A percentile compares a stretch with the other conserved stretches of the same genome.
These are phyloP conservation scores for Colletotrichum sp. DNA, from an alignment of 2,329 filamentous ascomycete species.

Conservation along the genomic window DNA sequence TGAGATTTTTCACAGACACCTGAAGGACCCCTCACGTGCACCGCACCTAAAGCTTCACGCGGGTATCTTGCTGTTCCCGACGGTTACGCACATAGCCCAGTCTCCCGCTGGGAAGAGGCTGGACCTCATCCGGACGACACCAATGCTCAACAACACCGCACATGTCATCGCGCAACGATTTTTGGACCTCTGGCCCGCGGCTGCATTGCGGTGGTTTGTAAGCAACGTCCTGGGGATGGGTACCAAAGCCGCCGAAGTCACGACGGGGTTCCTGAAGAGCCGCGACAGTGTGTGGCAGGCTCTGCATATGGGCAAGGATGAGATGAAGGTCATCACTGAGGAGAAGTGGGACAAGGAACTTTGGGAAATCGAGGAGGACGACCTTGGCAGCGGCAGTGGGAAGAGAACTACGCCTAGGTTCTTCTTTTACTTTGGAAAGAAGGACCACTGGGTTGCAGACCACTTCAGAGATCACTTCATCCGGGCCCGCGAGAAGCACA, in stretches of 20 bases:
- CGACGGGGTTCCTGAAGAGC: constrained; percentile 59
- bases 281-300: constrained; percentile 65
- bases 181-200: constrained; percentile 45
- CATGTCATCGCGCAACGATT: constrained; percentile 46
- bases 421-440: constrained; percentile 63
- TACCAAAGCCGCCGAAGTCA: constrained; percentile 51
- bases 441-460: constrained; percentile 68
- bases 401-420: constrained; percentile 49
- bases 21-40: constrained; percentile 36
- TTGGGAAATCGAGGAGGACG: constrained; percentile 49
- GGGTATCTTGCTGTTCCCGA: constrained; percentile 75
- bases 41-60: constrained; percentile 48
- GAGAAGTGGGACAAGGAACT: constrained; percentile 65
- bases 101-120: constrained; percentile 65
- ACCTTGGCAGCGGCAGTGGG: constrained; percentile 3
- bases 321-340: constrained; percentile 63
- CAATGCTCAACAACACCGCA: constrained; percentile 45
- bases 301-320: constrained; percentile 62
- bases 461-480: constrained; percentile 63
- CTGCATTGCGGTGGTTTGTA: constrained; percentile 48
- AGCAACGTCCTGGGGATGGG: constrained; percentile 52
- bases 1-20: constrained; percentile 67
- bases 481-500: constrained; percentile 38
- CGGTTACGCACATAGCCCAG: constrained; percentile 71
- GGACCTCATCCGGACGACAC: constrained; percentile 44